Percentiles rank a stretch among this genome's conserved stretches.
Evolutionary conservation across 768 basidiomycete species (phyloP).

Genomic region (Tephrocybe sp.): DNA sequence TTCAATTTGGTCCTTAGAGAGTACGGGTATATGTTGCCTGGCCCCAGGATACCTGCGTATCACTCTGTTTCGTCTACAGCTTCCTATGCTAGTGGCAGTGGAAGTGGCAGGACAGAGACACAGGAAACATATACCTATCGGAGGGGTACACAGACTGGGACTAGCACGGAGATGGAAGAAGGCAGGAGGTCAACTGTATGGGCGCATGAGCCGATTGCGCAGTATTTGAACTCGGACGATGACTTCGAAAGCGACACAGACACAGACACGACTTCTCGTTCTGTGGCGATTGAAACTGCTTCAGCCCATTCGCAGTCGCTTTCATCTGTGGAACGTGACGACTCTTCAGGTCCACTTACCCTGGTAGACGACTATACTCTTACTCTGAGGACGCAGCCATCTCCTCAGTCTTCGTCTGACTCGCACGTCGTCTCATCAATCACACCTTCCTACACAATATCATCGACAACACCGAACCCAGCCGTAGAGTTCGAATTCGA

Average conservation of each 20-base stretch:
- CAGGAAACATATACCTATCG: not conserved
- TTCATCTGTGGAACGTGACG: too few species aligned
- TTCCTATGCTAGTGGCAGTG: conserved; percentile 1
- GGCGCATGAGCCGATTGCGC: conserved; percentile 55
- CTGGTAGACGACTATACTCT: conserved; percentile 10
- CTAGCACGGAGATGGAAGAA: not conserved
- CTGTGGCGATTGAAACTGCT: conserved; percentile 33
- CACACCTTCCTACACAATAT: not conserved
- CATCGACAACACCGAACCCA: not conserved
- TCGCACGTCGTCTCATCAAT: not conserved
- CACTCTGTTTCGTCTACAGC: conserved; percentile 5
- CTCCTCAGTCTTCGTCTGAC: not conserved
- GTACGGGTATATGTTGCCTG: conserved; percentile 52
- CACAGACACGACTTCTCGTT: conserved; percentile 27
- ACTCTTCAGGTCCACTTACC: not conserved
- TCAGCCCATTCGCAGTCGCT: not conserved
- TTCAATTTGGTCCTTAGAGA: conserved; percentile 71
- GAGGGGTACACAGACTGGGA: not conserved
- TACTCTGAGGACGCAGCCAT: conserved; percentile 14
- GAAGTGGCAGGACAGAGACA: not conserved
- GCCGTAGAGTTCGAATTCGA: conserved; percentile 2
- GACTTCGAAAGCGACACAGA: conserved; percentile 27
- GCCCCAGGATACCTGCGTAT: conserved; percentile 33
- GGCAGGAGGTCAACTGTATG: conserved; percentile 59
- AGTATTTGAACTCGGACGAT: conserved; percentile 34